Evolutionary conservation across 495 filamentous ascomycete genomes (phyloP), one percentile per base, ranked within the genome.

Genomic region (Astrocystis sublimbata): DNA sequence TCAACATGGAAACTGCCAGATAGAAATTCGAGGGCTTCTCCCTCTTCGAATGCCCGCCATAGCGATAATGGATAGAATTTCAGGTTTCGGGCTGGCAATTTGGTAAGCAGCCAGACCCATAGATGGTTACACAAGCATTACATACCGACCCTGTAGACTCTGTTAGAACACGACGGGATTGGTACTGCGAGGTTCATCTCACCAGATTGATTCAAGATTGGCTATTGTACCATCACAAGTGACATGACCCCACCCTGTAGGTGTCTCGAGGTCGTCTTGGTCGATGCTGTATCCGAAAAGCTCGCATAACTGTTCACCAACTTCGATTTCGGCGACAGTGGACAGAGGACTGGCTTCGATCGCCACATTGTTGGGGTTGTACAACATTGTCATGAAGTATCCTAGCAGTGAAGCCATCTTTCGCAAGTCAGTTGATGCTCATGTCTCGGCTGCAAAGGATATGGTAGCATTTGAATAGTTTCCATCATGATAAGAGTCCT

Each of bases 321-420:
- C 78, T 42, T 73, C 69, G 9, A 74, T 73, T 64, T 81, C 80
- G 1, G 74, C 66, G 1, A 75, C 55, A 7, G 75, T 80, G 6
- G 70, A 75, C 9, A 78, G 61, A 31, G 77, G 78, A 54, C 75
- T 78, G 1, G 73, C 77, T 60, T 81, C 80, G 13, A 79, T 53
- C 1, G 79, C 65, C 6, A 81, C 76, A 42, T 82, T 82, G 64
- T 82, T 83, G 7, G 79, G 75, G 64, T 81, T 81, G 55, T 79
- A 81, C 15, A 80, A 53, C 78, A 81, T 82, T 15, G 77, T 76
- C 66, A 75, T 76, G 28, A 80, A 70, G 63, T 81, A 81, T 0
- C 78, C 78, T 23, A 81, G 60, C 13, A 79, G 57, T 6, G 50
- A 53, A 1, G 69, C 42, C 61, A 65, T 65, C 60, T 62, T n/a